Base-by-base conservation (phyloP, 2,329 filamentous ascomycete species). In the Metarhizium anisopliae region DNA sequence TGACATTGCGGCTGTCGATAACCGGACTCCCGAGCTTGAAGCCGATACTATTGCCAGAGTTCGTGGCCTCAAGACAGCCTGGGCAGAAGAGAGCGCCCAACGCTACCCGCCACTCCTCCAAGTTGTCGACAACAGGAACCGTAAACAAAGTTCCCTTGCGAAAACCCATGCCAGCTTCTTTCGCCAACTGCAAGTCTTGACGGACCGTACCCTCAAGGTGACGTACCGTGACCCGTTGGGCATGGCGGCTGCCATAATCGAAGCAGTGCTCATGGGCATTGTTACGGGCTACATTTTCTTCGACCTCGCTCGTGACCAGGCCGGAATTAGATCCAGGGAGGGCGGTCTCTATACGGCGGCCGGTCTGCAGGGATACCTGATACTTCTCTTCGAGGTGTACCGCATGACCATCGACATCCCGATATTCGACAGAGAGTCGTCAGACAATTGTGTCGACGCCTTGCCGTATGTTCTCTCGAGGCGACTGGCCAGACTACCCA, bases 201-300 rank as follows among this genome's bases (percentile, higher is more conserved):
- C 87, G 0, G 75, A 81, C 32, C 78, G 88, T 13, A 89, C 86
- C 0, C 79, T 89, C 63, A 83, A 84, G 52, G 84, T 86, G 2
- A 91, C 88, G 0, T 82, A 86, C 55, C 79, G 88, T n/a, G 88
- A 93, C 63, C 87, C 88, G 0, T 82, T 91, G 71, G 88, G 88
- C 3, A 85, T 91, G 76, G 74, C 81, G 14, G 86, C 86, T 0
- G 85, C 85, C 55, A 72, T 91, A 2, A 64, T 87, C 3, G 86
- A 91, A 66, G 85, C 87, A 0, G 72, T 88, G 6, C 72, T 80
- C 1, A 90, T 92, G 84, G 84, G 82, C 0, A 71, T 90, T 2
- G 81, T 90, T 30, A 83, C 80, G 2, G 88, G 88, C 0, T 90
- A 87, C 75, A 83, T 90, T 36, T 92, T 90, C 65, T 81, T 82